Base-by-base conservation (phyloP, 2,329 filamentous ascomycete genomes). In the Phaeosphaeriaceae sp. region DNA sequence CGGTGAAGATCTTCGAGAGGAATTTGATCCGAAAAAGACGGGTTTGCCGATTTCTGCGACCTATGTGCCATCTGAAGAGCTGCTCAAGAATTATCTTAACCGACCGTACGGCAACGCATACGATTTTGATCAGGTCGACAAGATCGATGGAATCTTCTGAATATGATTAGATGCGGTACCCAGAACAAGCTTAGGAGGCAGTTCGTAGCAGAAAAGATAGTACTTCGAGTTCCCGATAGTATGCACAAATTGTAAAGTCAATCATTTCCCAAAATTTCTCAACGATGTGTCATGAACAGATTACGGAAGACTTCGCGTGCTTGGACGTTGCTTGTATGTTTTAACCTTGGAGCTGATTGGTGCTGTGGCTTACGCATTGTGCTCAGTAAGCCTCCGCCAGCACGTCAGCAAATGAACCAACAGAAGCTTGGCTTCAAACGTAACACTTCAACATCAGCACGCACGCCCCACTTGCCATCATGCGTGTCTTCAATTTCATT, bases 61-160 rank as follows among this genome's bases (percentile, higher is more conserved):
- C 27, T 88, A 82, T 78, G 70, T 83, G 3, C 59, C 69, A 1
- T 77, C 76, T 27, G 73, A 82, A 33, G 74, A 82, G 45, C 78
- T 81, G 1, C 54, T 81, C 53, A 70, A 74, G 42, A 74, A 75
- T 0, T 89, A 89, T 68, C 62, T 89, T 61, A 80, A 86, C 48
- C 73, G 85, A 54, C 83, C 80, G 1, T 89, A 86, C 68, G 86
- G 86, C 0, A 89, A 89, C 68, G 84, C 82, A 20, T 89, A 89
- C 75, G 82, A 88, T 68, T 89, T 89, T 66, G 76, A 83, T 54
- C 86, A 88, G 71, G 53, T 57, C 1, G 62, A 74, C 2, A 71
- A 63, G 52, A 57, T 75, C 20, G 64, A 72, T 17, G 65, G 62
- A 5, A 27, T 73, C 1, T 74, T 73, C 47, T 72, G 53, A 40